Base-by-base conservation (phyloP, 1,139 yeast genomes). In the Debaryomyces robertsiae region DNA sequence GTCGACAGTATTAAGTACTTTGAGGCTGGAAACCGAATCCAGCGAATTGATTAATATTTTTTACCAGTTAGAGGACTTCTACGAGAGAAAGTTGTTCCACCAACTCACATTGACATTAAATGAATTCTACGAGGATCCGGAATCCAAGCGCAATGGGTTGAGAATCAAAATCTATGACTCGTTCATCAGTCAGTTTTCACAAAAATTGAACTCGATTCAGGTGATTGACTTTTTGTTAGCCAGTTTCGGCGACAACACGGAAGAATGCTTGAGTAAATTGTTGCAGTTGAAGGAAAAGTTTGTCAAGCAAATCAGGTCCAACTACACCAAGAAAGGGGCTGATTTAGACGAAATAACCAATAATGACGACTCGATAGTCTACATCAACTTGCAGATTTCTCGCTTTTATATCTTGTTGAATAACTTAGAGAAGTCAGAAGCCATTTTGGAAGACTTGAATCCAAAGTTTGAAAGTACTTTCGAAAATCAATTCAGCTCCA, bases 41-140 rank as follows among this genome's bases (percentile, higher is more conserved):
- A 81, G 83, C 30, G 79, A 87, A 31, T 60, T 80, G 32, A 75
- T 79, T n/a, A 77, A 81, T 30, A 66, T 81, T 32, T 78, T 86
- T 52, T 84, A 82, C 57, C 81, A 84, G 43, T 78, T 93, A 59
- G 98, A 91, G 58, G 96, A 90, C 54, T 73, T 73, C 47, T 87
- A 89, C 67, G 97, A 91, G 60, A 77, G 96, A 53, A 89, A 88
- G 70, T 74, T 79, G 54, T 79, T 82, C 82, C 79, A 73, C 57
- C 95, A 88, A 67, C 77, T 93, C 58, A 88, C 97, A 2, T 77
- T 79, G 46, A 66, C 80, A 11, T 71, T 93, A 46, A 77, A 77
- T 38, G 77, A 75, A 46, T 77, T 87, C 52, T 88, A 82, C 62
- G 67, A 64, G 37, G 55, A 54, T 43, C 75, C 76, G 22, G 72